Conservation (phyloP, 2,329 filamentous ascomycete species). For the Scytalidium lignicola region DNA sequence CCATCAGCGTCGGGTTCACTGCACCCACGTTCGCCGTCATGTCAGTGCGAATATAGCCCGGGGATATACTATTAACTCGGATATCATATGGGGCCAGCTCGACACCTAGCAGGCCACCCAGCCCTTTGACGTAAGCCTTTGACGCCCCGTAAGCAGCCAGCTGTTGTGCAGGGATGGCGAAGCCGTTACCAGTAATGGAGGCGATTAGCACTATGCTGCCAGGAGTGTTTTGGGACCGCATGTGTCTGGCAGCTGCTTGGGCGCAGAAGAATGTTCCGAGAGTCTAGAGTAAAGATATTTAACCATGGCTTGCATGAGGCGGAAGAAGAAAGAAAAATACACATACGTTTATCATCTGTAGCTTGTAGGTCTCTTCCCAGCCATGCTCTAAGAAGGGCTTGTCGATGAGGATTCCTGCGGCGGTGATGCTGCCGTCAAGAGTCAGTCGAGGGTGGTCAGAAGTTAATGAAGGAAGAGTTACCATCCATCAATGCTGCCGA, state of each 20-base stretch:
- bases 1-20: not conserved
- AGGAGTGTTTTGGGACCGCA: conserved; percentile 35
- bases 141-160: conserved; percentile 38
- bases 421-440: conserved; percentile 17
- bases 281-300: conserved; percentile 42
- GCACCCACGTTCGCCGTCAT: not conserved
- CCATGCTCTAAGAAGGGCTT: conserved; percentile 22
- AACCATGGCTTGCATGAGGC: not conserved
- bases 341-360: not conserved
- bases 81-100: conserved; percentile 29
- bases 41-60: conserved; percentile 20
- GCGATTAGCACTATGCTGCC: conserved; percentile 57
- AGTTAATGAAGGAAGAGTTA: conserved; percentile 4
- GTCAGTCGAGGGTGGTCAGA: not conserved
- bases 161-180: conserved; percentile 25
- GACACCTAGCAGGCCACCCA: conserved; percentile 35
- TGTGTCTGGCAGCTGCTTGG: conserved; percentile 60
- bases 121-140: conserved; percentile 40
- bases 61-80: conserved; percentile 29
- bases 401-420: conserved; percentile 25
- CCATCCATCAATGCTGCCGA: conserved; percentile 19
- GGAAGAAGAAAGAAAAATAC: not conserved
- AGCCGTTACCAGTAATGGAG: conserved; percentile 56
- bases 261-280: conserved; percentile 64
- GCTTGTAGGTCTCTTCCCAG: not conserved